These are phyloP conservation scores for Aureobasidium musti DNA, from an alignment of 2,329 filamentous ascomycete genomes.

Conservation along the genomic window DNA sequence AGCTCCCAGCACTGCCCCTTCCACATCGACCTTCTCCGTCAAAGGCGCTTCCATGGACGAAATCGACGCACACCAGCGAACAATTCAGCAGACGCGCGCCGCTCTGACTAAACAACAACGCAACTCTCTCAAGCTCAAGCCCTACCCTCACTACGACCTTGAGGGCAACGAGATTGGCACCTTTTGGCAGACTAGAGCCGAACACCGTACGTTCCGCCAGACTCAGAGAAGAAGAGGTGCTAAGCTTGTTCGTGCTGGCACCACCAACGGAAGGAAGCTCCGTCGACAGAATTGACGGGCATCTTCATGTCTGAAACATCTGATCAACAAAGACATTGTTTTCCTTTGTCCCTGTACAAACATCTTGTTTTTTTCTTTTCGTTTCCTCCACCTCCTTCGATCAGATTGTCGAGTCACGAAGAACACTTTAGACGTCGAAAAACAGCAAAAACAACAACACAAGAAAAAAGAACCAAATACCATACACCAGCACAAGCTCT, in stretches of 20 bases:
- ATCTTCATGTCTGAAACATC: not conserved
- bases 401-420: not conserved
- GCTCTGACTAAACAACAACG: conserved; percentile 1
- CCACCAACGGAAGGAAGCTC: conserved; percentile 1
- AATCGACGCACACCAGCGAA: not conserved
- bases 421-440: not conserved
- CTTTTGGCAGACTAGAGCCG: not conserved
- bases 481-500: not conserved
- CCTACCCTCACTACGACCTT: conserved; percentile 3
- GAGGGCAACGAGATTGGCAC: not conserved
- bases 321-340: not conserved
- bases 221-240: conserved; percentile 11
- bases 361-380: not conserved
- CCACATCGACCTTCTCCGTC: not conserved
- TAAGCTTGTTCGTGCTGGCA: not conserved
- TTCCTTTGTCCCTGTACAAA: not conserved
- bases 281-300: not conserved
- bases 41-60: not conserved
- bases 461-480: not conserved
- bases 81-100: not conserved
- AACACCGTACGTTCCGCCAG: conserved; percentile 7
- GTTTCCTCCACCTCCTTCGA: not conserved
- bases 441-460: no score
- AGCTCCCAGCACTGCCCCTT: not conserved
- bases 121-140: not conserved